phyloP scores from a whole-genome alignment of 352 stramenopile genomes.

The Globisporangium takayamanum region DNA sequence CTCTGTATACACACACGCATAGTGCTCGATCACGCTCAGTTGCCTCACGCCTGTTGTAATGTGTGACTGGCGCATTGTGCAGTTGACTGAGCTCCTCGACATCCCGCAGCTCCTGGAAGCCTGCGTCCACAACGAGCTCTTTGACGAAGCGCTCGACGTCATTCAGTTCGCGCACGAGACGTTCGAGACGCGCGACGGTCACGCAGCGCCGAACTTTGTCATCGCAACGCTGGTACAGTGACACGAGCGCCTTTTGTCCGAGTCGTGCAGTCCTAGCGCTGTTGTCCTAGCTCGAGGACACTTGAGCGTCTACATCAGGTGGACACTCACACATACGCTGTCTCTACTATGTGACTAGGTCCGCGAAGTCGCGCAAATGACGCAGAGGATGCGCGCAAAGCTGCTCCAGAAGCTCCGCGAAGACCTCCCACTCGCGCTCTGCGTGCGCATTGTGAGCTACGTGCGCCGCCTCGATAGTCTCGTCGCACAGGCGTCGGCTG shows the following conservation, averaged over 20 bases:
- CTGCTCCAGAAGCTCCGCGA: conserved; percentile 80
- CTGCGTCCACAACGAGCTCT: conserved; percentile 95
- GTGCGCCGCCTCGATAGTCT: conserved; percentile 67
- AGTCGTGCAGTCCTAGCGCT: background rate
- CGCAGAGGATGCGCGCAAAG: conserved; percentile 50
- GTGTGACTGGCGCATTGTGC: background rate
- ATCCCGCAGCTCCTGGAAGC: conserved; percentile 96
- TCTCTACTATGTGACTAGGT: conserved; percentile 16
- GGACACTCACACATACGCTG: background rate
- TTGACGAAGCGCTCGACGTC: conserved; percentile 95
- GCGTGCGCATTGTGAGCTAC: conserved; percentile 76
- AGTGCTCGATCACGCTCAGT: background rate
- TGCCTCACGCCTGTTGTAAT: background rate
- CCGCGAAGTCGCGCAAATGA: conserved; percentile 64
- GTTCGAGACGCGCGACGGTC: conserved; percentile 34
- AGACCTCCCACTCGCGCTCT: conserved; percentile 72
- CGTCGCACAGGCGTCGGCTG: conserved; percentile 5
- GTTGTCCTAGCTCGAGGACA: too few relatives aligned
- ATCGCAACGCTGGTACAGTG: conserved; percentile 46
- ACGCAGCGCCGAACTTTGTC: conserved; percentile 39
- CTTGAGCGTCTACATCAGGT: background rate
- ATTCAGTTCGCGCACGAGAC: conserved; percentile 88
- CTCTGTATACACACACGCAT: too few relatives aligned
- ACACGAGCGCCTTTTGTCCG: too few relatives aligned
- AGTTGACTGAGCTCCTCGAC: conserved; percentile 96